Evolutionary conservation across 148 eudicot species (phyloP).

Genomic region (Polygonum aviculare): DNA sequence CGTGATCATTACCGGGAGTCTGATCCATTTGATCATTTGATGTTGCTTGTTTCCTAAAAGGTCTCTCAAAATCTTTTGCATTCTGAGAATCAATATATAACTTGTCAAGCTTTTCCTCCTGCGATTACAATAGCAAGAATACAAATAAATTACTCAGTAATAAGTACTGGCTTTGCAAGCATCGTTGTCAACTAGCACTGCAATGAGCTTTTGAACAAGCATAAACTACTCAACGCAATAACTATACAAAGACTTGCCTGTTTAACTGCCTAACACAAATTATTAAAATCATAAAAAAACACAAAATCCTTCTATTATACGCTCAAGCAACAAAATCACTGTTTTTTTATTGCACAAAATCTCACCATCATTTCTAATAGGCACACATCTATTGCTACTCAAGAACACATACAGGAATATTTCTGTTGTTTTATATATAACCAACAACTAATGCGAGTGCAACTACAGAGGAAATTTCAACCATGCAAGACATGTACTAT

Average conservation of each 20-base stretch:
- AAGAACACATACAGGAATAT: neutral
- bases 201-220: neutral
- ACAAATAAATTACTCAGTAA: neutral
- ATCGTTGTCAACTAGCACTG: neutral
- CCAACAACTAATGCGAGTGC: neutral
- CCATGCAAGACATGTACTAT: neutral
- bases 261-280: neutral
- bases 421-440: neutral
- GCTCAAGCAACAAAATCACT: neutral
- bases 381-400: neutral
- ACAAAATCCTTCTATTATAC: neutral
- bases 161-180: neutral
- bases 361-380: neutral
- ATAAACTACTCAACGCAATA: neutral
- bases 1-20: conserved; percentile 25
- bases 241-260: neutral
- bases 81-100: conserved; percentile 62
- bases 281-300: neutral
- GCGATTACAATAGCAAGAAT: conserved; percentile 9
- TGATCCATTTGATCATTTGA: conserved; percentile 41
- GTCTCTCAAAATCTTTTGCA: conserved; percentile 82
- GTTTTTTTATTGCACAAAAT: neutral
- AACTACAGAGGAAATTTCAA: neutral
- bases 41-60: conserved; percentile 44
- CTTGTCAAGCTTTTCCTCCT: conserved; percentile 74